Percentiles rank a stretch among this genome's conserved stretches.
Evolutionary conservation across 768 basidiomycete species (phyloP).

Genomic region (Tulasnella sp.): DNA sequence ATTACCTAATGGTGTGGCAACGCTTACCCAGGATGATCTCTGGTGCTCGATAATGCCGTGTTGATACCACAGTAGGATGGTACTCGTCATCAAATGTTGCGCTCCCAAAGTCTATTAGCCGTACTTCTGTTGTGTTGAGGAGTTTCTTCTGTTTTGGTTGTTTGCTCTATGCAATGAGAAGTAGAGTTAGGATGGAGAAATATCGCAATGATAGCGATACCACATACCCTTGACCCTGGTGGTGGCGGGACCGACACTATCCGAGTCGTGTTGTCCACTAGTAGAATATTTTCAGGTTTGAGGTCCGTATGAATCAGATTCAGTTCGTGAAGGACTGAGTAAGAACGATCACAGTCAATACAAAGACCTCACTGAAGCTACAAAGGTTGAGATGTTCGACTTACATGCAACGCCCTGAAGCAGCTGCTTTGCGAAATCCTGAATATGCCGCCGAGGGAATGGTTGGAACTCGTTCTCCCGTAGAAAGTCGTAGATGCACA

Average conservation of each 20-base stretch:
- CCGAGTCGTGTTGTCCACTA: constrained; percentile 69
- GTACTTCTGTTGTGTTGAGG: constrained; percentile 80
- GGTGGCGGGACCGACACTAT: constrained; percentile 16
- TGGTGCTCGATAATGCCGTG: constrained; percentile 95
- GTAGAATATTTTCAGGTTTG: constrained; percentile 96
- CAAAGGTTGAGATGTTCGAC: constrained; percentile 27
- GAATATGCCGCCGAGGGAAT: constrained; percentile 93
- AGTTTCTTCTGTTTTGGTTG: constrained; percentile 46
- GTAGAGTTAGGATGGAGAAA: background rate
- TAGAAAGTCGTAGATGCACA: constrained; percentile 98
- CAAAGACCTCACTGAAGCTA: background rate
- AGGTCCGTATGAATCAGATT: constrained; percentile 94
- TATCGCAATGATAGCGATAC: background rate
- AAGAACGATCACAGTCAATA: constrained; percentile 19
- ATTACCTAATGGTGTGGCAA: background rate
- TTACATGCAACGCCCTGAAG: constrained; percentile 88
- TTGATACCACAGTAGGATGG: constrained; percentile 95
- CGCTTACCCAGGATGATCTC: constrained; percentile 91
- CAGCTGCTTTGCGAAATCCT: constrained; percentile 86
- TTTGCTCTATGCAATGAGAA: constrained; percentile 47
- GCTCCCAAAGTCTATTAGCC: constrained; percentile 95
- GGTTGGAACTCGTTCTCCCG: constrained; percentile 97
- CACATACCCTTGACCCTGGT: constrained; percentile 25
- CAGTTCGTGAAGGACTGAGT: constrained; percentile 76
- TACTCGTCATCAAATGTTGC: constrained; percentile 98